phyloP scores from a whole-genome alignment of 163 green algal genomes.

The Scenedesmus sp. region DNA sequence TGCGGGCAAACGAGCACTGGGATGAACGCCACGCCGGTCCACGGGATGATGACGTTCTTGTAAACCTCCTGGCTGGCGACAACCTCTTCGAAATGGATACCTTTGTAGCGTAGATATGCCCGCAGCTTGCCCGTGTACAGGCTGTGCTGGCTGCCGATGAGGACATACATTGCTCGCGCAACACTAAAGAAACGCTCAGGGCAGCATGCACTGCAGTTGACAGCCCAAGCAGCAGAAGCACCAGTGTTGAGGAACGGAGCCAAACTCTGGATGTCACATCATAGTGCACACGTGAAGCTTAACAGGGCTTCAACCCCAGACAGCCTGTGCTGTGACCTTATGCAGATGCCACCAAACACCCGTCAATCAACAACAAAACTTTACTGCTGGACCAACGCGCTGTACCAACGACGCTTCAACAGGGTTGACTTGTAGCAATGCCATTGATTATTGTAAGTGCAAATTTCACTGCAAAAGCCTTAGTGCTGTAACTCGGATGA shows the following conservation, averaged over 20 bases:
- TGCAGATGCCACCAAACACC: no score
- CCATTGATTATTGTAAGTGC: no score
- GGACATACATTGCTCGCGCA: background rate
- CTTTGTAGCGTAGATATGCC: constrained; percentile 18
- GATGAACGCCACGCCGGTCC: constrained; percentile 26
- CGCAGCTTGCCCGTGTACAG: constrained; percentile 36
- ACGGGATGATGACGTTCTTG: constrained; percentile 18
- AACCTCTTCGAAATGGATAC: constrained; percentile 3
- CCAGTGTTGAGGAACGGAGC: background rate
- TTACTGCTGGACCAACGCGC: no score
- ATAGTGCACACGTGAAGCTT: no score
- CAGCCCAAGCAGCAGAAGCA: background rate
- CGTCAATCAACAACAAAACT: no score
- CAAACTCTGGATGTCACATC: background rate
- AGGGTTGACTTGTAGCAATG: no score
- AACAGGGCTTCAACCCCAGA: no score
- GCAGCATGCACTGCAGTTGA: background rate
- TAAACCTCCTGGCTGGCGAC: constrained; percentile 9
- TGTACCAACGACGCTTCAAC: no score
- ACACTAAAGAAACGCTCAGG: background rate
- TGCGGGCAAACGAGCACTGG: constrained; percentile 17
- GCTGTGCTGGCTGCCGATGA: constrained; percentile 15
- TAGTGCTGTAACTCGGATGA: no score
- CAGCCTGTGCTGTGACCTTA: no score
- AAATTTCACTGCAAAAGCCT: no score